These are phyloP conservation scores for Parafenestella ontariensis DNA, from an alignment of 2,329 filamentous ascomycete species.

Conservation along the genomic window DNA sequence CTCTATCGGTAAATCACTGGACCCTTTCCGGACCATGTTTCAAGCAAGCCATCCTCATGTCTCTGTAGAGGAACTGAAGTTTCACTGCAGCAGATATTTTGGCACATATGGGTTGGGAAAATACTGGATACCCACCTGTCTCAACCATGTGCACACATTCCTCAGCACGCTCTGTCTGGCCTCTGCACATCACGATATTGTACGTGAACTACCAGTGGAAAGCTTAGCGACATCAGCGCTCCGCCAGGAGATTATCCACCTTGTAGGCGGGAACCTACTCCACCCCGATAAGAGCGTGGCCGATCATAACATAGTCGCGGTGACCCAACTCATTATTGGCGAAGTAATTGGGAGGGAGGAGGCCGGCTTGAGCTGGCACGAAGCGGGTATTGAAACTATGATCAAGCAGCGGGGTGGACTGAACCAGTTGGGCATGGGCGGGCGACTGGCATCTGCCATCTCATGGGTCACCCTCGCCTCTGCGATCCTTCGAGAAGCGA, in stretches of 20 bases:
- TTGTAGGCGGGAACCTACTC: constrained; percentile 36
- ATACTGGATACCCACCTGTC: constrained; percentile 45
- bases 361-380: constrained; percentile 30
- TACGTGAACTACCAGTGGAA: constrained; percentile 28
- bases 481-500: constrained; percentile 40
- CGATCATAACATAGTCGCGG: constrained; percentile 46
- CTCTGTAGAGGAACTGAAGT: constrained; percentile 44
- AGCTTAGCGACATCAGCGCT: constrained; percentile 41
- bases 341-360: constrained; percentile 42
- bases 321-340: constrained; percentile 46
- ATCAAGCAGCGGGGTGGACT: constrained; percentile 46
- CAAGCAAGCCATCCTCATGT: constrained; percentile 37
- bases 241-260: constrained; percentile 44
- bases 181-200: constrained; percentile 42
- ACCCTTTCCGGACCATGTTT: constrained; percentile 47
- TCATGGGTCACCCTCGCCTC: constrained; percentile 43
- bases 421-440: constrained; percentile 35
- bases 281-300: constrained; percentile 30
- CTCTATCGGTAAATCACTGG: constrained; percentile 41
- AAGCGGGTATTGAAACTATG: constrained; percentile 40
- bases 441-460: constrained; percentile 40
- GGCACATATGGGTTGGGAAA: constrained; percentile 43
- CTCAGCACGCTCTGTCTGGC: constrained; percentile 48
- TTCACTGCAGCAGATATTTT: constrained; percentile 43
- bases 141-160: constrained; percentile 43